phyloP scores from a whole-genome alignment of 345 rosid genomes.

The Trapa bicornis region DNA sequence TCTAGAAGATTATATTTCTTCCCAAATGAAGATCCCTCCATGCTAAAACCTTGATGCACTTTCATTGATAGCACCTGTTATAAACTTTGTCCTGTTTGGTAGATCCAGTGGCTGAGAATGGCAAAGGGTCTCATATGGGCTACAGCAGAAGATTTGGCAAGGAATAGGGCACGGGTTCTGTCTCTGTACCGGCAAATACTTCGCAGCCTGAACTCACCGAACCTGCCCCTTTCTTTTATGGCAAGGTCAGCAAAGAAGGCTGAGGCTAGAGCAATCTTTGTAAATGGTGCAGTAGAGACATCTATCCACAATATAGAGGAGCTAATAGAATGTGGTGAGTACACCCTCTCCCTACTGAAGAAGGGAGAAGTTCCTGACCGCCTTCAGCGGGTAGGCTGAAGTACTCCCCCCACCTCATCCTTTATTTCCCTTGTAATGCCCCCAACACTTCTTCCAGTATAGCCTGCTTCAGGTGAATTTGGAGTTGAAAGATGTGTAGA shows the following conservation, averaged over 20 bases:
- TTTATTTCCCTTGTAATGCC: background rate
- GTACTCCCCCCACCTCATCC: background rate
- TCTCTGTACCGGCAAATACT: conserved; percentile 34
- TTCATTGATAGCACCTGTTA: too few species aligned
- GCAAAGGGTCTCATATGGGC: conserved; percentile 34
- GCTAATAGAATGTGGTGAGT: conserved; percentile 30
- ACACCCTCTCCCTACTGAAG: conserved; percentile 26
- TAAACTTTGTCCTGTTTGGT: background rate
- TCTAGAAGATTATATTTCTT: too few species aligned
- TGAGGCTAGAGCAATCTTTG: conserved; percentile 33
- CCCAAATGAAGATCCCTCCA: too few species aligned
- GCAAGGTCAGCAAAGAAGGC: conserved; percentile 42
- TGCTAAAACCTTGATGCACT: too few species aligned
- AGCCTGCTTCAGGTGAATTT: background rate
- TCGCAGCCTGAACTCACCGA: conserved; percentile 35
- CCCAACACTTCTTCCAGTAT: background rate
- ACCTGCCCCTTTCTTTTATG: conserved; percentile 28
- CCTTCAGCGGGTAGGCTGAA: conserved; percentile 13
- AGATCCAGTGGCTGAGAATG: conserved; percentile 4
- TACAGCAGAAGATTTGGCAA: conserved; percentile 25
- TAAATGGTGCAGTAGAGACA: conserved; percentile 30
- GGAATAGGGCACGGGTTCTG: conserved; percentile 25
- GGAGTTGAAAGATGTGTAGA: background rate
- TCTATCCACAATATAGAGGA: conserved; percentile 35
- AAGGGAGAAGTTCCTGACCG: conserved; percentile 34